Percentiles rank a stretch among this genome's conserved stretches.
Conservation (phyloP, 2,329 filamentous ascomycete species). For the Thielaviopsis punctulata region DNA sequence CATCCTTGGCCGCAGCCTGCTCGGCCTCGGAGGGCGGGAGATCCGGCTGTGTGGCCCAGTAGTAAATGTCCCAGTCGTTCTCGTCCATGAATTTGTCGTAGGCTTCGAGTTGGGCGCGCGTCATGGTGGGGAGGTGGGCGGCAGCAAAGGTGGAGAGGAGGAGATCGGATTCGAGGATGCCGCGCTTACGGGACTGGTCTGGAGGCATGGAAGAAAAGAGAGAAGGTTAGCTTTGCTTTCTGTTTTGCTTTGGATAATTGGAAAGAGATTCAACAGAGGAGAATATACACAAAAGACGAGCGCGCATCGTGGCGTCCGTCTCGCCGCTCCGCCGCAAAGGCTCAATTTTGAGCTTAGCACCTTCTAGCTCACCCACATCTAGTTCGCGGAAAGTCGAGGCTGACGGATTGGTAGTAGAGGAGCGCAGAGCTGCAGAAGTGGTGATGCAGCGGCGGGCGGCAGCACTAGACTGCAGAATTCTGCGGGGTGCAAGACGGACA, state of each 20-base stretch:
- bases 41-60: conserved; percentile 86
- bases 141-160: conserved; percentile 92
- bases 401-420: conserved; percentile 17
- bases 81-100: conserved; percentile 93
- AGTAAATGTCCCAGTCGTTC: conserved; percentile 99
- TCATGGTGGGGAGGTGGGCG: conserved; percentile 58
- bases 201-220: background rate
- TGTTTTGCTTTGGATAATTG: background rate
- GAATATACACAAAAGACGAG: conserved; percentile 54
- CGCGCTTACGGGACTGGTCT: conserved; percentile 96
- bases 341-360: conserved; percentile 72
- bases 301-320: conserved; percentile 69
- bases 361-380: conserved; percentile 72
- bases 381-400: conserved; percentile 34
- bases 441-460: conserved; percentile 14
- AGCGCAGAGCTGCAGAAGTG: conserved; percentile 13
- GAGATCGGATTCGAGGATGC: conserved; percentile 88
- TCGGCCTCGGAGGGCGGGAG: conserved; percentile 33
- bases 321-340: conserved; percentile 76
- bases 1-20: conserved; percentile 15
- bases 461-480: conserved; percentile 5
- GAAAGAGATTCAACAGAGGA: background rate
- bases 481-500: conserved; percentile 10
- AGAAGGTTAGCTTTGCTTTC: conserved; percentile 2
- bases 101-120: conserved; percentile 52